A percentile compares a stretch with the other conserved stretches of the same genome.
Conservation (phyloP, 257 asterid genomes). For the Jacaranda copaia region DNA sequence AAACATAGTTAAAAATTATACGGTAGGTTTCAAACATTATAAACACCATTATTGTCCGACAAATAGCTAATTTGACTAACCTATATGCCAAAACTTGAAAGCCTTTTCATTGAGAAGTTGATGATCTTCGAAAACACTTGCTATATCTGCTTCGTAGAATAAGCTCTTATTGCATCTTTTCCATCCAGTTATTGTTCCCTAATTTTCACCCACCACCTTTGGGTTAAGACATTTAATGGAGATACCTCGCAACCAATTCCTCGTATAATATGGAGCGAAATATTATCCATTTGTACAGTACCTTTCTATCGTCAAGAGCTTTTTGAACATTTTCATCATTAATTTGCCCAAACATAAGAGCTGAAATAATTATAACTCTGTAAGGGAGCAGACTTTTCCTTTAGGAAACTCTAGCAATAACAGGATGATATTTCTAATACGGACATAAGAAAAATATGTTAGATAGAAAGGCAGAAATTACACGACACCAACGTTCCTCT, state of each 20-base stretch:
- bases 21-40: too few species aligned
- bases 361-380: conserved; percentile 6
- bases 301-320: conserved; percentile 46
- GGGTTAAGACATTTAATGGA: background rate
- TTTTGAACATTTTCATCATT: conserved; percentile 37
- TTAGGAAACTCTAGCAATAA: background rate
- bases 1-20: too few species aligned
- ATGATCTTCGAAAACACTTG: too few species aligned
- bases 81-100: conserved; percentile 44
- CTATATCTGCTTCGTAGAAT: too few species aligned
- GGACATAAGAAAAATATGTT: background rate
- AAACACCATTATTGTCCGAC: too few species aligned
- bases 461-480: conserved; percentile 21
- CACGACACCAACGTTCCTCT: conserved; percentile 44
- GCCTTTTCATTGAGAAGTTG: background rate
- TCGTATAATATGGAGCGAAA: background rate
- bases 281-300: background rate
- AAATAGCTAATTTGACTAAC: conserved; percentile 24
- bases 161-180: too few species aligned
- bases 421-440: too few species aligned
- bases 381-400: too few species aligned
- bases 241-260: too few species aligned
- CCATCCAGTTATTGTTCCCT: conserved; percentile 35
- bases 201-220: background rate
- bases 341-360: conserved; percentile 39